Conservation (phyloP, 169 alveolate species). For the Plasmodium vivax region DNA sequence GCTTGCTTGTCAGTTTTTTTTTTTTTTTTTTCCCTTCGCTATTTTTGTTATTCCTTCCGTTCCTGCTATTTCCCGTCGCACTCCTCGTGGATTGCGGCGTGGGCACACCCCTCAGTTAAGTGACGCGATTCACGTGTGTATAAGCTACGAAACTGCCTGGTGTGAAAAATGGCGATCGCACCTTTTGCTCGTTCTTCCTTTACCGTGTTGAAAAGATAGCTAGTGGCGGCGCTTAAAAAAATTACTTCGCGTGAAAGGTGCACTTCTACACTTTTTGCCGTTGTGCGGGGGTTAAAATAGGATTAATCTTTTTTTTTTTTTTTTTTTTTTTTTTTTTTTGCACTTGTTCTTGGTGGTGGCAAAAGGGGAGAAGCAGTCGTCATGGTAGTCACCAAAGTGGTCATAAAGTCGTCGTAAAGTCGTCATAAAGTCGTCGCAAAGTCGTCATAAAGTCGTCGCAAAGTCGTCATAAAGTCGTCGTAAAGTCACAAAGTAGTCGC, state of each 20-base stretch:
- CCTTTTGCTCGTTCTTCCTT: neutral
- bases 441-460: no score
- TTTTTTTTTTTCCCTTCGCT: no score
- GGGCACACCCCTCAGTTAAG: neutral
- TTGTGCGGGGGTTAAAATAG: neutral
- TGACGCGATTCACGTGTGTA: neutral
- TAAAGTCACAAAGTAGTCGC: no score
- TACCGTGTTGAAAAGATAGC: neutral
- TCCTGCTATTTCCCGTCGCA: no score
- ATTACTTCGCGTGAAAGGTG: neutral
- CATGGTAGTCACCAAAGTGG: neutral
- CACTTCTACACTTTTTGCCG: neutral
- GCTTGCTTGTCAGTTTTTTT: neutral
- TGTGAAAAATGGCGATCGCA: neutral
- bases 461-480: no score
- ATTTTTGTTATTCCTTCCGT: no score
- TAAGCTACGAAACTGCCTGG: neutral
- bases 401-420: no score
- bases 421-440: no score
- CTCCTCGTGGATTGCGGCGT: neutral
- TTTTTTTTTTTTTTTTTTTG: no score
- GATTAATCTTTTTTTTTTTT: no score
- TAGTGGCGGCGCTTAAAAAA: neutral
- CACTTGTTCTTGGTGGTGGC: neutral
- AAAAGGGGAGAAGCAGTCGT: neutral